Percentiles rank a stretch among this genome's conserved stretches.
Evolutionary conservation across 2,329 filamentous ascomycete species (phyloP).

Genomic region (Trichoderma sp.): DNA sequence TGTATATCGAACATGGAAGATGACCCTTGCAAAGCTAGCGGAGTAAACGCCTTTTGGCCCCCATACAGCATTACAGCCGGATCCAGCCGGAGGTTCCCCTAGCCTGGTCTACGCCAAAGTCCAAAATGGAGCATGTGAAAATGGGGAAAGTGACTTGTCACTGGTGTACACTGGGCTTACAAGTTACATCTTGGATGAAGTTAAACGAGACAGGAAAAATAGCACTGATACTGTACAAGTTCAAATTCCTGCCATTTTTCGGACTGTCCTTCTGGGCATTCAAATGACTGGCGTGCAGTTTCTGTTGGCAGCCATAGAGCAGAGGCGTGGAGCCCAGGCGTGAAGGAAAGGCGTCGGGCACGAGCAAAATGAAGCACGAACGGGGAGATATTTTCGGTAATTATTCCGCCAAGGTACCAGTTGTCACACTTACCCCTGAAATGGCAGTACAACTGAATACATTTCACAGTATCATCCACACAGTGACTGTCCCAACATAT

Average conservation of each 20-base stretch:
- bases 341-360: not conserved
- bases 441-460: not conserved
- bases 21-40: not conserved
- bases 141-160: not conserved
- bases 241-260: not conserved
- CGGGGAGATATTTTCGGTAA: not conserved
- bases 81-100: not conserved
- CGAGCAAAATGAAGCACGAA: not conserved
- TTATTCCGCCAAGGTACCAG: not conserved
- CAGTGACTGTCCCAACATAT: not conserved
- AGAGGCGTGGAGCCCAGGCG: not conserved
- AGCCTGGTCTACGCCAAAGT: not conserved
- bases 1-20: not conserved
- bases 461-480: not conserved
- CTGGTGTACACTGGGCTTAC: not conserved
- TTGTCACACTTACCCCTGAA: not conserved
- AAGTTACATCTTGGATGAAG: not conserved
- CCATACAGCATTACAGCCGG: not conserved
- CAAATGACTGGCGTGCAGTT: not conserved
- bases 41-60: not conserved
- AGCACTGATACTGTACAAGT: not conserved
- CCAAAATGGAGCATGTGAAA: not conserved
- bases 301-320: not conserved
- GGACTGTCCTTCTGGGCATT: not conserved
- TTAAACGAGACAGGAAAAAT: not conserved